Conservation (phyloP, 345 rosid genomes). For the Gynandropsis gynandra region DNA sequence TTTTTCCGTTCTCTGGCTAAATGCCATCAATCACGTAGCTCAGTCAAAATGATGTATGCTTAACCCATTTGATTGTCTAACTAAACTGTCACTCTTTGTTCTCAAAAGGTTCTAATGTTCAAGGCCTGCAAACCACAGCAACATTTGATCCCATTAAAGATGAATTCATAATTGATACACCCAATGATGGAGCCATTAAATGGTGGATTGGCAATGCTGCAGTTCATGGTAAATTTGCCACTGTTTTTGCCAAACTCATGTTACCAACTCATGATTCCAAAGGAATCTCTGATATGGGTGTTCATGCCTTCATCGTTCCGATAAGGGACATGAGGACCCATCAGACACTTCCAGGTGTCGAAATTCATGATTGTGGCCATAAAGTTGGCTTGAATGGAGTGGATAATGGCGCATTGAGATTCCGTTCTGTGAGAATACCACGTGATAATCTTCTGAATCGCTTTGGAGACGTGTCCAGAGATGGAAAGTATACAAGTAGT, state of each 20-base stretch:
- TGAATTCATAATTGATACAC: slow-evolving; percentile 75
- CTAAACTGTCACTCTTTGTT: slow-evolving; percentile 18
- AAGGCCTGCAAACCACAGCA: slow-evolving; percentile 88
- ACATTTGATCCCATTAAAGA: slow-evolving; percentile 76
- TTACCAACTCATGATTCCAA: slow-evolving; percentile 82
- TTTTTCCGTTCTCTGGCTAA: no score
- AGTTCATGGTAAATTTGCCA: slow-evolving; percentile 92
- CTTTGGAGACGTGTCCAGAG: slow-evolving; percentile 86
- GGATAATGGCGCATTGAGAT: slow-evolving; percentile 93
- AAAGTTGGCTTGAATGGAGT: slow-evolving; percentile 96
- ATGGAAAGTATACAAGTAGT: slow-evolving; percentile 89
- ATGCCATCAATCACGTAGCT: no score
- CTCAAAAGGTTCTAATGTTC: slow-evolving; percentile 76
- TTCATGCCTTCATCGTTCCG: slow-evolving; percentile 95
- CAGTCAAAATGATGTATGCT: background rate
- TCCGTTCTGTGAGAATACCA: slow-evolving; percentile 78
- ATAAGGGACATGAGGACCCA: slow-evolving; percentile 82
- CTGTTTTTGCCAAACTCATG: slow-evolving; percentile 80
- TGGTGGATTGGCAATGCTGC: slow-evolving; percentile 99
- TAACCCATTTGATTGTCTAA: no score
- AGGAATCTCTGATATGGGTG: slow-evolving; percentile 84
- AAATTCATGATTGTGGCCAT: slow-evolving; percentile 92
- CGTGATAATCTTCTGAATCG: slow-evolving; percentile 96
- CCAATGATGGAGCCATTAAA: slow-evolving; percentile 91
- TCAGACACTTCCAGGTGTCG: slow-evolving; percentile 79